Base-by-base conservation (phyloP, 352 stramenopile species). In the Globisporangium irregulare region DNA sequence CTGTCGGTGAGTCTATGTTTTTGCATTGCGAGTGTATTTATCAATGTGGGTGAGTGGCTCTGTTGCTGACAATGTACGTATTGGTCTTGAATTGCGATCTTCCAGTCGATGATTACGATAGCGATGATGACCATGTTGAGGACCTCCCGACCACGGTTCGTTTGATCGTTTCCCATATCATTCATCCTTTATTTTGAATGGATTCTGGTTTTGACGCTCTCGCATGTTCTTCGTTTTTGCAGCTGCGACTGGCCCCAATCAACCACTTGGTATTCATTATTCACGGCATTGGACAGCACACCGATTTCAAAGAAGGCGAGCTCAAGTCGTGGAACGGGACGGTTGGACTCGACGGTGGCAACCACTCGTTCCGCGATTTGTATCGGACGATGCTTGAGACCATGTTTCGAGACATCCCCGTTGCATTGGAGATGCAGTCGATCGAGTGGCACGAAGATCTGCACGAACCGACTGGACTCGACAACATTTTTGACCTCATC, bases 371-470 rank as follows among this genome's bases (percentile, higher is more conserved):
- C 64, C 72, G 86, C 50, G 86, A 95, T 56, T 68, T 95, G 34
- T 94, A 91, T 61, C 81, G 85, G 1, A 57, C 76, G 0, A 91
- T 93, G 78, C 73, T 93, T 5, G 84, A 93, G 66, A 91, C 83
- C 1, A 90, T 85, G 43, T 95, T 95, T 63, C 80, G 82, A 61
- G 79, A 94, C 61, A 89, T 97, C 20, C 88, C 89, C 3, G 63
- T 95, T 2, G 84, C 82, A 4, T 60, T 97, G 32, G 87, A 97
- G 71, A 94, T 95, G 77, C 88, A 96, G 46, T 94, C 85, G 9
- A 95, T 97, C 43, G 90, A 97, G 66, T 97, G 90, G 90, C 90
- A 97, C 62, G 88, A 95, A 74, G 86, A 94, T 34, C 76, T 97
- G 8, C 87, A 96, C 57, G 86, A 95, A 53, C 89, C 89, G 4